Percentiles rank a stretch among this genome's conserved stretches.
These are phyloP conservation scores for Aspergillus sp. DNA, from an alignment of 2,329 filamentous ascomycete genomes.

Conservation along the genomic window DNA sequence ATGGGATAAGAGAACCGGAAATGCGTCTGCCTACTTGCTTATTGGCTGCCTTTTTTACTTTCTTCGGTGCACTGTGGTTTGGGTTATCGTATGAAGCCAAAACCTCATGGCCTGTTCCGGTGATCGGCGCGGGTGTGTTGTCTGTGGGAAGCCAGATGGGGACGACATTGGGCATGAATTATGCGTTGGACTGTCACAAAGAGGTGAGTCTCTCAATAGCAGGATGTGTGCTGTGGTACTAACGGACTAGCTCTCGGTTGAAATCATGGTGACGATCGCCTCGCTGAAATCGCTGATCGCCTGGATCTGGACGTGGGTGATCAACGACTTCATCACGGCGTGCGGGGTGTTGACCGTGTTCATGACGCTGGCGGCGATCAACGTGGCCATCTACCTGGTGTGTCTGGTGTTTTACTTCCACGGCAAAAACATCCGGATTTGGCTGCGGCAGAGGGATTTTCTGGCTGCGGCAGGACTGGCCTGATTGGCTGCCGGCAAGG, in stretches of 20 bases:
- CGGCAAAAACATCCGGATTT: slow-evolving; percentile 5
- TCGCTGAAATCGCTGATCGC: slow-evolving; percentile 20
- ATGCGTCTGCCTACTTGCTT: slow-evolving; percentile 17
- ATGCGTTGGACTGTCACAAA: slow-evolving; percentile 21
- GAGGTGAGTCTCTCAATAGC: slow-evolving; percentile 4
- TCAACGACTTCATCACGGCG: slow-evolving; percentile 12
- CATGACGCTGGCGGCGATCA: slow-evolving; percentile 11
- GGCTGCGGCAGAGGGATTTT: slow-evolving; percentile 4
- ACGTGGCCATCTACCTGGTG: slow-evolving; percentile 9
- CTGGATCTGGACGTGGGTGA: slow-evolving; percentile 22
- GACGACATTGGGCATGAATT: slow-evolving; percentile 19
- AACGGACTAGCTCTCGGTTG: slow-evolving; percentile 13
- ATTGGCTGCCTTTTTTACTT: slow-evolving; percentile 19
- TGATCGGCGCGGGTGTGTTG: slow-evolving; percentile 20
- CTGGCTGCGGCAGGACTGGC: slow-evolving; percentile 1
- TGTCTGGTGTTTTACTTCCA: slow-evolving; percentile 5
- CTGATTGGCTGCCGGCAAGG: no score
- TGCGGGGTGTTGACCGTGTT: slow-evolving; percentile 6
- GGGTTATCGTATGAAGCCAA: slow-evolving; percentile 16
- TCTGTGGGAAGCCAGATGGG: slow-evolving; percentile 24
- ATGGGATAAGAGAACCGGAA: slow-evolving; percentile 12
- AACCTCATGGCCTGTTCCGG: slow-evolving; percentile 13
- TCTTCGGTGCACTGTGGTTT: slow-evolving; percentile 16
- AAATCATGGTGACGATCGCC: slow-evolving; percentile 25
- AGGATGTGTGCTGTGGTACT: no score